Conservation (phyloP, 2,329 filamentous ascomycete genomes). For the Sporothrix euskadiensis region DNA sequence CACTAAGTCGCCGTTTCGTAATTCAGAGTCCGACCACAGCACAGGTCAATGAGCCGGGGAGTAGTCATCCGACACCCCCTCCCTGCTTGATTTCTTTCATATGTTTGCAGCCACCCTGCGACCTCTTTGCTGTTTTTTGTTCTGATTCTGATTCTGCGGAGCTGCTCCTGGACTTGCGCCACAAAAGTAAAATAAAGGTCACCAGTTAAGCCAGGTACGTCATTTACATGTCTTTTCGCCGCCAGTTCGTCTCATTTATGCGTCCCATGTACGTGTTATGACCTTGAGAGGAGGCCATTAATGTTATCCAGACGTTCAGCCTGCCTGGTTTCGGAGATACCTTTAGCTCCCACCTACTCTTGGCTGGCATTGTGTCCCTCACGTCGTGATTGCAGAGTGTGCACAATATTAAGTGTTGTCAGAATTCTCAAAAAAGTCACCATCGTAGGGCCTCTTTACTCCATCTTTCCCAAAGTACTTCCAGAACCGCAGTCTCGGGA, state of each 20-base stretch:
- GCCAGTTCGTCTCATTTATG: background rate
- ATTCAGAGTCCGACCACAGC: background rate
- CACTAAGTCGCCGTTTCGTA: slow-evolving; percentile 3
- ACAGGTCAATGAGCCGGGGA: background rate
- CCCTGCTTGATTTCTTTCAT: background rate
- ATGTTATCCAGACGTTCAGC: background rate
- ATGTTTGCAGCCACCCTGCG: too few species aligned
- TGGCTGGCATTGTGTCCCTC: background rate
- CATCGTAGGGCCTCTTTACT: background rate
- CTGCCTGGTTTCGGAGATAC: background rate
- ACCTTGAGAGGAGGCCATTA: background rate
- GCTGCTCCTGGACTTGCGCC: background rate
- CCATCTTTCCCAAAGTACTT: background rate
- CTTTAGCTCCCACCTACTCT: background rate
- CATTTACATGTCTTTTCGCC: background rate
- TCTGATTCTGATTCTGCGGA: background rate
- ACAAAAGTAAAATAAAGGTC: background rate
- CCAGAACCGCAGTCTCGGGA: background rate
- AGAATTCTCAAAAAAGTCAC: too few species aligned
- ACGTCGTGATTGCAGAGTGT: background rate
- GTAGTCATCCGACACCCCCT: slow-evolving; percentile 13
- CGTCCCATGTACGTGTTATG: background rate
- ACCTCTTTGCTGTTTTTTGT: background rate
- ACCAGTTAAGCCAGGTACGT: background rate
- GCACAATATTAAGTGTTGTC: background rate